Conservation (phyloP, 2,329 filamentous ascomycete species). For the Aureobasidium musti region DNA sequence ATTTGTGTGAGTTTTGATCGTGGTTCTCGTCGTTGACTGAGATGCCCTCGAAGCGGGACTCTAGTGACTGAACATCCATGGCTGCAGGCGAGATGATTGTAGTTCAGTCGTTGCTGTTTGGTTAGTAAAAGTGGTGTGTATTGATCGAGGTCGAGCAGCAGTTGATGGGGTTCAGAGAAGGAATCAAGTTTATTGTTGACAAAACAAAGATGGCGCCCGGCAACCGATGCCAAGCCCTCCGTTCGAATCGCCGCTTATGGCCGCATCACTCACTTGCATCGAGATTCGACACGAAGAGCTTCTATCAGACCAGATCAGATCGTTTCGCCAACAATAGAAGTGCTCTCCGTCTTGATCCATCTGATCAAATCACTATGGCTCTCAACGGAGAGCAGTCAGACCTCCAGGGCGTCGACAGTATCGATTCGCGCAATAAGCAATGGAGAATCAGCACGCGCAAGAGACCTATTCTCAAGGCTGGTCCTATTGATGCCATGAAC, state of each 20-base stretch:
- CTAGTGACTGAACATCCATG: conserved; percentile 76
- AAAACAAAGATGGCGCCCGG: conserved; percentile 25
- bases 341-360: not conserved
- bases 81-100: not conserved
- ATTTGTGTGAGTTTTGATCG: conserved; percentile 63
- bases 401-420: conserved; percentile 31
- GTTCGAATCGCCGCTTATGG: not conserved
- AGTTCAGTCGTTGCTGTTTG: not conserved
- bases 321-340: not conserved
- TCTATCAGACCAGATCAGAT: not conserved
- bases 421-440: conserved; percentile 36
- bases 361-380: conserved; percentile 45
- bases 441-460: conserved; percentile 73
- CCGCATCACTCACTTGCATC: conserved; percentile 8
- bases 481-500: conserved; percentile 83
- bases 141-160: not conserved
- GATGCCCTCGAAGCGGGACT: conserved; percentile 86
- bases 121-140: not conserved
- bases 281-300: conserved; percentile 2
- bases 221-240: conserved; percentile 22
- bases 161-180: not conserved
- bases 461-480: conserved; percentile 90
- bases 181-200: conserved; percentile 23
- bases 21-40: conserved; percentile 86
- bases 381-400: conserved; percentile 48